These are phyloP conservation scores for Coleophoma eucalyptorum DNA, from an alignment of 2,329 filamentous ascomycete genomes.

Conservation along the genomic window DNA sequence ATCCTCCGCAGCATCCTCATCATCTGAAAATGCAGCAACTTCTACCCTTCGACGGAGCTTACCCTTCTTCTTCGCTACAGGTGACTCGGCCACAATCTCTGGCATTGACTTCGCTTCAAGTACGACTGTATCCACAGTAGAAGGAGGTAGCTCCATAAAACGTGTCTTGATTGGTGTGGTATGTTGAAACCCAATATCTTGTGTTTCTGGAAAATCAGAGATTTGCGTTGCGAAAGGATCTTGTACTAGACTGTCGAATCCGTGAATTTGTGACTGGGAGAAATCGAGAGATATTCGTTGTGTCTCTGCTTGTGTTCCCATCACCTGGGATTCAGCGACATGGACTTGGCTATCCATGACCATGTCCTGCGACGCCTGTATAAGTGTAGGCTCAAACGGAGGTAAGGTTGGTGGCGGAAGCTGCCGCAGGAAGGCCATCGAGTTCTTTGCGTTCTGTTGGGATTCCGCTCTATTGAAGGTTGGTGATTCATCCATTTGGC, in stretches of 20 bases:
- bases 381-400: slow-evolving; percentile 38
- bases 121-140: slow-evolving; percentile 69
- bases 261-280: slow-evolving; percentile 56
- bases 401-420: slow-evolving; percentile 44
- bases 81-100: slow-evolving; percentile 54
- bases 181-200: slow-evolving; percentile 73
- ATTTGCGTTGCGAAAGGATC: slow-evolving; percentile 50
- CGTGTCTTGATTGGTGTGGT: slow-evolving; percentile 68
- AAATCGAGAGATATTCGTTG: slow-evolving; percentile 50
- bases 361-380: slow-evolving; percentile 34
- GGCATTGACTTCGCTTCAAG: slow-evolving; percentile 29
- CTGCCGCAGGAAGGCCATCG: slow-evolving; percentile 43
- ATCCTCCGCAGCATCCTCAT: slow-evolving; percentile 19
- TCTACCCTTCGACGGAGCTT: slow-evolving; percentile 45
- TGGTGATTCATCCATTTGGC: slow-evolving; percentile 29
- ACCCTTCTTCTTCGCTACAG: slow-evolving; percentile 58
- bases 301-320: slow-evolving; percentile 20
- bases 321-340: slow-evolving; percentile 34
- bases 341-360: slow-evolving; percentile 45
- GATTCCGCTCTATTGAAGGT: slow-evolving; percentile 16
- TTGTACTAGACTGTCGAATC: slow-evolving; percentile 51
- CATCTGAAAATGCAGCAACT: slow-evolving; percentile 36
- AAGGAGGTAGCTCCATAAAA: slow-evolving; percentile 60
- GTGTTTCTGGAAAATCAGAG: slow-evolving; percentile 72
- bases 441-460: slow-evolving; percentile 31